Evolutionary conservation across 345 rosid genomes (phyloP).

Genomic region (Trapa bicornis): DNA sequence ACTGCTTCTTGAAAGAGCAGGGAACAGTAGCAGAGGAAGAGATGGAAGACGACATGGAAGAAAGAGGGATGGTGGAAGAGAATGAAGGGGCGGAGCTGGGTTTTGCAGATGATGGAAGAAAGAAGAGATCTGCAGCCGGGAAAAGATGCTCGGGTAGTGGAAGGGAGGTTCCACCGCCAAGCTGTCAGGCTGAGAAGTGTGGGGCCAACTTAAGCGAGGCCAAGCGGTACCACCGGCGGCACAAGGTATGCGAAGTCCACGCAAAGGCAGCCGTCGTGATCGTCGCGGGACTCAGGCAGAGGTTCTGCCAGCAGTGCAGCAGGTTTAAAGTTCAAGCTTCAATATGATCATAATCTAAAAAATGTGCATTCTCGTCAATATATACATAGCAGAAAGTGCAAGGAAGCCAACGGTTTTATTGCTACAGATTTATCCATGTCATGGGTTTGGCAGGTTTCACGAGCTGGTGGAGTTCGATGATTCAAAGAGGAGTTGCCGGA

Average conservation of each 20-base stretch:
- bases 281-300: conserved; percentile 55
- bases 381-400: not conserved
- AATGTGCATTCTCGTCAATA: no score
- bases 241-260: conserved; percentile 80
- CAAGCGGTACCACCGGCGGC: conserved; percentile 69
- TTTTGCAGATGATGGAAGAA: conserved; percentile 27
- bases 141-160: conserved; percentile 21
- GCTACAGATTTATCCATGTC: not conserved
- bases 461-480: conserved; percentile 73
- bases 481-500: conserved; percentile 69
- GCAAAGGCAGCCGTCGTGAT: conserved; percentile 51
- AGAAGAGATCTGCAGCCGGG: conserved; percentile 20
- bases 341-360: no score
- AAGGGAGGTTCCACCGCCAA: conserved; percentile 24
- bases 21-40: conserved; percentile 25
- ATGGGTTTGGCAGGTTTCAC: conserved; percentile 26
- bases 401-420: not conserved
- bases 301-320: conserved; percentile 96
- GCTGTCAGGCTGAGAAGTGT: conserved; percentile 65
- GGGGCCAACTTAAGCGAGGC: conserved; percentile 50
- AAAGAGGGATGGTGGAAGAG: conserved; percentile 17
- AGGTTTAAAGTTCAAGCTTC: conserved; percentile 25
- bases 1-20: conserved; percentile 14
- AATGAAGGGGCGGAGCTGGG: conserved; percentile 6
- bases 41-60: conserved; percentile 44